Base-by-base conservation (phyloP, 306 rosid species). In the Psophocarpus tetragonolobus region DNA sequence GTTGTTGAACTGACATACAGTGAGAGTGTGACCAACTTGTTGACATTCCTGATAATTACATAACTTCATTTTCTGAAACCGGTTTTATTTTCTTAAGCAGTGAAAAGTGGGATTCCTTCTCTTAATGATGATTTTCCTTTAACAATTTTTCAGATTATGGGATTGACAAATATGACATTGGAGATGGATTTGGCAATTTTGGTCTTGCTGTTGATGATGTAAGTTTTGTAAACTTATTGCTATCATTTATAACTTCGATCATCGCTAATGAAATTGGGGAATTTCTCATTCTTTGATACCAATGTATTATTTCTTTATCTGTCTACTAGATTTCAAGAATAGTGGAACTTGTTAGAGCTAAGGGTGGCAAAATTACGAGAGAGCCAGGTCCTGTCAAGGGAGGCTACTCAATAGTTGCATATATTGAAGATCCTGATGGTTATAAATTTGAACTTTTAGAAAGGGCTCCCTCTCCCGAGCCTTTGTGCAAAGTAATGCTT, bases 131-230 rank as follows among this genome's bases (percentile, higher is more conserved):
- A 56, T 80, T 50, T 77, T 88, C 50, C 54, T 48, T 41, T 73
- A 35, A 60, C 76, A 33, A 57, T 65, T 50, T 81, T 84, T 82
- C 92, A 93, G 98, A 93, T 87, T 91, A 90, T 78, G 96, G 97
- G 56, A 83, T 87, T 79, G 97, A 93, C 82, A 80, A 81, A 47
- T 91, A 93, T 85, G 96, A 88, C 79, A 91, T 91, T 58, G 98
- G 96, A 57, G 65, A 86, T 80, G 94, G 88, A 73, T 91, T 91
- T 78, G 99, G 95, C 71, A 91, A 92, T 83, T 90, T 90, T 83
- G 97, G 98, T 60, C 35, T 96, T 79, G 97, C 98, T 38, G 90
- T 96, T 78, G 98, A 92, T 83, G 97, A 96, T 89, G 99, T 96
- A 77, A 87, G 99, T 84, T 75, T 79, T 35, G 54, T 23, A 57